phyloP scores from a whole-genome alignment of 2,329 filamentous ascomycete species.

The Colletotrichum plurivorum region DNA sequence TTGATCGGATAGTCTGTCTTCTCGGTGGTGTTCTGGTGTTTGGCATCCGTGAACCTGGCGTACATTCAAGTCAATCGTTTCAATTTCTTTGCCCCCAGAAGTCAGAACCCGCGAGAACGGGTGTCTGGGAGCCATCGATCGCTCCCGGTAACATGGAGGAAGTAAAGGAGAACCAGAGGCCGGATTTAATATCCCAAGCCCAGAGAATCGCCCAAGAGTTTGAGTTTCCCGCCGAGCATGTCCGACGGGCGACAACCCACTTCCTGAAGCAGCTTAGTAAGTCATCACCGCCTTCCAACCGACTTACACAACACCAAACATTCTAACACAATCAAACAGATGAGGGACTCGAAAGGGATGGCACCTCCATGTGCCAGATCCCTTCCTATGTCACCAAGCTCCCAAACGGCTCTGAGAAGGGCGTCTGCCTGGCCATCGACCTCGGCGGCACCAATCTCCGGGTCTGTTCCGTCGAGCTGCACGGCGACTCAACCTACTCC shows the following conservation, averaged over 20 bases:
- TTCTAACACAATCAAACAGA: conserved; percentile 54
- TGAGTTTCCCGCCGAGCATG: conserved; percentile 16
- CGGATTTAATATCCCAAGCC: conserved; percentile 21
- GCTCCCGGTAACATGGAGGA: conserved; percentile 19
- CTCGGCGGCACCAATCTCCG: conserved; percentile 53
- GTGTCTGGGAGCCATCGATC: background rate
- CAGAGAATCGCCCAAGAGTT: conserved; percentile 19
- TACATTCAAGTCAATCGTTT: background rate
- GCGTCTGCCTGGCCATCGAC: conserved; percentile 50
- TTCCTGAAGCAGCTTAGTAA: conserved; percentile 43
- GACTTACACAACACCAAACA: too few species aligned
- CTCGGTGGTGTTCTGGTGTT: conserved; percentile 15
- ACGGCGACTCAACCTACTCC: conserved; percentile 78
- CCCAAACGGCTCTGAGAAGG: conserved; percentile 84
- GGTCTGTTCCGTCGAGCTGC: conserved; percentile 49
- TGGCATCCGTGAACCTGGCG: conserved; percentile 30
- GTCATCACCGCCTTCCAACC: background rate
- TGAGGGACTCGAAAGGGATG: conserved; percentile 53
- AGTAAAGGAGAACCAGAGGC: background rate
- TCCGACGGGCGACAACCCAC: conserved; percentile 37
- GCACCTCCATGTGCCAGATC: conserved; percentile 68
- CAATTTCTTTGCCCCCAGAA: background rate
- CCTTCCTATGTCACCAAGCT: conserved; percentile 84
- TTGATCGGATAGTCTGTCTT: conserved; percentile 34
- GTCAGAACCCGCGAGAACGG: background rate